A percentile compares a stretch with the other conserved stretches of the same genome.
phyloP scores from a whole-genome alignment of 2,329 filamentous ascomycete genomes.

The Pyrenophora seminiperda region DNA sequence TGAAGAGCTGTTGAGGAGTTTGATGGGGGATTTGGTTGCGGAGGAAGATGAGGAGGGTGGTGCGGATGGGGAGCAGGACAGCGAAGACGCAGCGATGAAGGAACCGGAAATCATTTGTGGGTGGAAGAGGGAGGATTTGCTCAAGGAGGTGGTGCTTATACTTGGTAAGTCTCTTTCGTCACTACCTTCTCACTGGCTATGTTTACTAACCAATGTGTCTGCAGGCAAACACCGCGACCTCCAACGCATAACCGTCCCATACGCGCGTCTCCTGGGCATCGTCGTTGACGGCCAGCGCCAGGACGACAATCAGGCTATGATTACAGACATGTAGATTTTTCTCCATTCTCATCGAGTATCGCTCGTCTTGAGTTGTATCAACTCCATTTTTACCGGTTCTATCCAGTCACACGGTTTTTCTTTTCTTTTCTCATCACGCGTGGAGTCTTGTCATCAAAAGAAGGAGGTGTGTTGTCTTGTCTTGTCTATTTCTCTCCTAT shows the following conservation, averaged over 20 bases:
- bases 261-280: slow-evolving; percentile 66
- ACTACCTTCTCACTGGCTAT: too few relatives aligned
- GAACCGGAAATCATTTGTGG: slow-evolving; percentile 79
- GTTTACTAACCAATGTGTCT: neutral
- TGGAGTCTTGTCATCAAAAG: too few relatives aligned
- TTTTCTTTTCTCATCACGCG: too few relatives aligned
- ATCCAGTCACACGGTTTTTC: too few relatives aligned
- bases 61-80: slow-evolving; percentile 62
- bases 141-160: slow-evolving; percentile 91
- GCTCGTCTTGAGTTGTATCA: too few relatives aligned
- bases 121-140: slow-evolving; percentile 83
- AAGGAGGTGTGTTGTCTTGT: too few relatives aligned
- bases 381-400: too few relatives aligned
- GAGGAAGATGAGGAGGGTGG: slow-evolving; percentile 63
- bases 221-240: slow-evolving; percentile 93
- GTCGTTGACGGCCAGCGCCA: slow-evolving; percentile 35
- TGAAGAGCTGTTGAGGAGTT: slow-evolving; percentile 82
- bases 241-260: slow-evolving; percentile 92
- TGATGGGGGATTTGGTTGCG: slow-evolving; percentile 73
- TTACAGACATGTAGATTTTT: slow-evolving; percentile 45
- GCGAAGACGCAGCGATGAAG: slow-evolving; percentile 57
- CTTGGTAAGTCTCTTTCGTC: slow-evolving; percentile 64
- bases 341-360: too few relatives aligned
- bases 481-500: too few relatives aligned
- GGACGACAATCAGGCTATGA: slow-evolving; percentile 45